Base-by-base conservation (phyloP, 306 rosid genomes). In the Aeschynomene evenia region DNA sequence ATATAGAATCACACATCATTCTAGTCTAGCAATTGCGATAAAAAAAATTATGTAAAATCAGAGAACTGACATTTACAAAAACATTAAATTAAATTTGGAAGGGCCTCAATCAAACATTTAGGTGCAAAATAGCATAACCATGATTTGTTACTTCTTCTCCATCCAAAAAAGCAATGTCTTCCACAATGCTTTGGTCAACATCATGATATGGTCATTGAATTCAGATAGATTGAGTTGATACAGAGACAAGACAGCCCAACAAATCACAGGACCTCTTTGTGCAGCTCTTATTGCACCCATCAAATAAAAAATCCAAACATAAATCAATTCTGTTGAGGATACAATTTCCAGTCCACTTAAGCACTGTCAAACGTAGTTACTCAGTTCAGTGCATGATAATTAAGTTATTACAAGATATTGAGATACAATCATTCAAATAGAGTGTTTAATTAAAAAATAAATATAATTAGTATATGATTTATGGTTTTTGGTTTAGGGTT, bases 21-120 rank as follows among this genome's bases (percentile, higher is more conserved):
- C n/a, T n/a, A n/a, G n/a, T n/a, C n/a, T n/a, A n/a, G n/a, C n/a
- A n/a, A n/a, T n/a, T n/a, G n/a, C n/a, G n/a, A n/a, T n/a, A 10
- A 37, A 63, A 16, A 10, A 29, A 9, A 26, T 9, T 29, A 5
- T 40, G 14, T 6, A 6, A 28, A 28, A 66, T 29, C 18, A 55
- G 59, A 53, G 34, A 65, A 43, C 15, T 12, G 22, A 61, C 13
- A 55, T 63, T 46, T 70, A 77, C 72, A 75, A 16, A 55, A 23
- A n/a, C 23, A 28, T n/a, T 14, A n/a, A n/a, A n/a, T n/a, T n/a
- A n/a, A n/a, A n/a, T n/a, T n/a, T n/a, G 61, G 26, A 77, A 45
- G 19, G 62, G n/a, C 45, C 60, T 69, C 66, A 68, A 34, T 69
- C 66, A 68, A 34, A 68, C 46, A 43, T 33, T 54, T 49, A 22